A percentile compares a stretch with the other conserved stretches of the same genome.
These are phyloP conservation scores for Skeletonema marinoi DNA, from an alignment of 108 stramenopile species.

Conservation along the genomic window DNA sequence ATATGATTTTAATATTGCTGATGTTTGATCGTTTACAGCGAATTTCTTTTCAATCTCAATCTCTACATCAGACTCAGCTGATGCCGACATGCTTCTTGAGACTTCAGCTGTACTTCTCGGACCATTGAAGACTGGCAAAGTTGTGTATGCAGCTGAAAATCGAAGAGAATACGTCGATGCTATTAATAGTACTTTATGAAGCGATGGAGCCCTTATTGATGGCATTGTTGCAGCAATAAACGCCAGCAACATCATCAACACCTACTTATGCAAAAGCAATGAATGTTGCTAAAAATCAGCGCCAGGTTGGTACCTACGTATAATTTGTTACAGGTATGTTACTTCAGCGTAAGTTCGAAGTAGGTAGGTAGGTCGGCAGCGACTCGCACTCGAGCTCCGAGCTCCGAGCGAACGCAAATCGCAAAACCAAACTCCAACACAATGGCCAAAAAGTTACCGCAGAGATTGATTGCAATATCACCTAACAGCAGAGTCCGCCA, in stretches of 20 bases:
- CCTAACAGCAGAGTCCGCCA: too few species aligned
- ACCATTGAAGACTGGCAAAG: not conserved
- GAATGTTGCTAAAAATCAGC: too few species aligned
- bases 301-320: too few species aligned
- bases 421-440: too few species aligned
- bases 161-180: not conserved
- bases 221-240: not conserved
- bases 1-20: slow-evolving; percentile 12
- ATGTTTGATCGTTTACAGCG: slow-evolving; percentile 15
- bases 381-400: too few species aligned
- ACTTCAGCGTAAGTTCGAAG: too few species aligned
- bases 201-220: not conserved
- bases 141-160: not conserved
- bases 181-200: not conserved
- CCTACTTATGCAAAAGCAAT: too few species aligned
- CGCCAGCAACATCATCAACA: not conserved
- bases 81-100: not conserved
- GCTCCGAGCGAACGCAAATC: too few species aligned
- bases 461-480: too few species aligned
- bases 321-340: too few species aligned
- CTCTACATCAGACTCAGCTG: slow-evolving; percentile 3
- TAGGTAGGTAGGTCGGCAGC: too few species aligned
- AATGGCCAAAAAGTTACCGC: too few species aligned
- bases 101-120: not conserved
- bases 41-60: slow-evolving; percentile 51